Evolutionary conservation across 2,329 filamentous ascomycete genomes (phyloP).

Genomic region (Aspergillus tubingensis): DNA sequence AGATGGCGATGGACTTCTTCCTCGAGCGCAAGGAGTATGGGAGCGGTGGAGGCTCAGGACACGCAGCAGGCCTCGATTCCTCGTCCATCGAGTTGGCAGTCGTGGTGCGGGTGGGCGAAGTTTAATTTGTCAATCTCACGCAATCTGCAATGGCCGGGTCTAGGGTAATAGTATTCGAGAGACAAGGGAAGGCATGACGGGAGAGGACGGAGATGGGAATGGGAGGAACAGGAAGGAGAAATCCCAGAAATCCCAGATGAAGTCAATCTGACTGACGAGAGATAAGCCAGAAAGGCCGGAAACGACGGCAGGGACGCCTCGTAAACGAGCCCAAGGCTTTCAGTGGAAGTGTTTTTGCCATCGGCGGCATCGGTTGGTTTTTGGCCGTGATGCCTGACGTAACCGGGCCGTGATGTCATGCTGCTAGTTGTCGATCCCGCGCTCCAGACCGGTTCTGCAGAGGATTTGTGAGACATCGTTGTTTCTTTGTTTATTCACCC

Average conservation of each 20-base stretch:
- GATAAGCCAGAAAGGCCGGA: not conserved
- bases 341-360: not conserved
- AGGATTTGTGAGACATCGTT: not conserved
- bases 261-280: not conserved
- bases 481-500: not conserved
- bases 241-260: not conserved
- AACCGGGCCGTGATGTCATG: constrained; percentile 16
- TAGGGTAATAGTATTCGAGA: constrained; percentile 4
- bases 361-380: not conserved
- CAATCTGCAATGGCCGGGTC: constrained; percentile 15
- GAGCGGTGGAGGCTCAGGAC: constrained; percentile 49
- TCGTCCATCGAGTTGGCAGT: constrained; percentile 35
- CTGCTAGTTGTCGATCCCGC: not conserved
- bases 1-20: constrained; percentile 58
- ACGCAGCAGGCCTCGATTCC: constrained; percentile 24
- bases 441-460: not conserved
- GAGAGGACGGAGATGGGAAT: not conserved
- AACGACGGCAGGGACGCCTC: constrained; percentile 1
- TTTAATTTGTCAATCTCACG: not conserved
- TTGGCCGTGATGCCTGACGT: constrained; percentile 10
- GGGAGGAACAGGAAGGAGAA: not conserved
- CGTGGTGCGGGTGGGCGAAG: constrained; percentile 13
- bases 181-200: constrained; percentile 4
- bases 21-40: constrained; percentile 58
- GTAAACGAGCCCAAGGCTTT: not conserved